Evolutionary conservation across 345 rosid genomes (phyloP), one percentile per base, ranked within the genome.

Genomic region (Populus deltoides): DNA sequence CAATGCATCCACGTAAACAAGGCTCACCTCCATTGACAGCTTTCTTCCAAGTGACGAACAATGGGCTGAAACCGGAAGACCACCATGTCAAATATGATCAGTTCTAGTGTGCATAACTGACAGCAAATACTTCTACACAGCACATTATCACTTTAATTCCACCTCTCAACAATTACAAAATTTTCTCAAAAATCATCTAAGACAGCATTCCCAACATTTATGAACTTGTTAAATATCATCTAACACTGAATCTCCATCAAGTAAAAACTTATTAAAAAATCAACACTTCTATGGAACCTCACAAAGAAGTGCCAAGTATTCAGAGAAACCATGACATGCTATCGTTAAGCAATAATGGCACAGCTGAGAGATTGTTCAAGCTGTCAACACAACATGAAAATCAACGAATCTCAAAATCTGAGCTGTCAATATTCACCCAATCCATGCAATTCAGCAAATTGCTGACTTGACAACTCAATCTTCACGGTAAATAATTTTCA

Each of bases 31-130:
- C 97, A 83, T 90, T 91, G 82, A 89, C 92, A 31, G 87, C 87
- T 80, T 92, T 92, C 92, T 94, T 93, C 99, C 99, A 96, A 18
- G 98, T 96, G 61, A 96, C 99, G 84, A 96, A 96, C 87, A 96
- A 84, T 70, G 98, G 99, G 86, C 99, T 96, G 86, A 78, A 81
- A 74, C 29, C 66, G 72, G 77, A 81, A 76, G 11, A 79, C 12
- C 20, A 69, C 53, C 72, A 61, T 41, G 67, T 68, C 81, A 75
- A 57, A 76, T 53, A 27, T 49, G 69, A 15, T 11, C 36, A 11
- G 59, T 45, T 47, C 22, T 16, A 68, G 29, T 6, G 43, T 68
- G 22, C 51, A 53, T 22, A 68, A 35, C 12, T 24, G 27, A 66
- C 8, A 66, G 38, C 47, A 75, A 25, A 20, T 63, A 63, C 17